Evolutionary conservation across 345 rosid species (phyloP), one percentile per base, ranked within the genome.

Genomic region (Populus davidiana): DNA sequence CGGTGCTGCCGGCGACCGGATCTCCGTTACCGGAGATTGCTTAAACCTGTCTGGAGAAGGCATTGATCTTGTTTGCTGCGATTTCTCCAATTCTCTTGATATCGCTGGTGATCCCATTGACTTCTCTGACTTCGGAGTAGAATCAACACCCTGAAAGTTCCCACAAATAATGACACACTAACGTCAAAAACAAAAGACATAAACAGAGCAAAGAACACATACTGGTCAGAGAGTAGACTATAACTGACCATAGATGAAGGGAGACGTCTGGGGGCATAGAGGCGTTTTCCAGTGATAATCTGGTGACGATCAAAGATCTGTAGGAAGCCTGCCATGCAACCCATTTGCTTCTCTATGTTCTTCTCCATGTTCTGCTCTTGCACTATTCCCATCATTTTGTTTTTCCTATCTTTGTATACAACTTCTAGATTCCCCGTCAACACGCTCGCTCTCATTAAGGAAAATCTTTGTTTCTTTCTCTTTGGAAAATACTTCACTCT

Each of bases 311-410:
- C 99, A 78, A 96, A 93, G 83, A 96, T 93, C 84, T 96, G 94
- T 80, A 93, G 86, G 88, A 96, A 92, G 44, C 98, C 99, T 67
- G 98, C 85, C 97, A 96, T 92, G 93, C 99, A 96, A 0, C 99
- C 99, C 73, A 91, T 87, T 52, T 92, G 96, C 85, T 88, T 90
- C 81, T 90, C 88, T 35, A 89, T 82, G 71, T 89, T 90, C 77
- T 87, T 90, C 85, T 91, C 94, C 6, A 88, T 81, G 76, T 81
- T 84, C 80, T 81, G 87, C 25, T 90, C 90, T 54, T 80, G 90
- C 54, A 87, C 85, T 16, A 89, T 31, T 8, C 90, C 90, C 21
- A 85, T 83, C 81, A 79, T 85, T 86, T 81, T 83, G 70, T 63
- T 73, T 43, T 27, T 36, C 5, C 29, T 23, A 21, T 49, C 8